phyloP scores from a whole-genome alignment of 2,329 filamentous ascomycete genomes.

The Aureobasidium zeae region DNA sequence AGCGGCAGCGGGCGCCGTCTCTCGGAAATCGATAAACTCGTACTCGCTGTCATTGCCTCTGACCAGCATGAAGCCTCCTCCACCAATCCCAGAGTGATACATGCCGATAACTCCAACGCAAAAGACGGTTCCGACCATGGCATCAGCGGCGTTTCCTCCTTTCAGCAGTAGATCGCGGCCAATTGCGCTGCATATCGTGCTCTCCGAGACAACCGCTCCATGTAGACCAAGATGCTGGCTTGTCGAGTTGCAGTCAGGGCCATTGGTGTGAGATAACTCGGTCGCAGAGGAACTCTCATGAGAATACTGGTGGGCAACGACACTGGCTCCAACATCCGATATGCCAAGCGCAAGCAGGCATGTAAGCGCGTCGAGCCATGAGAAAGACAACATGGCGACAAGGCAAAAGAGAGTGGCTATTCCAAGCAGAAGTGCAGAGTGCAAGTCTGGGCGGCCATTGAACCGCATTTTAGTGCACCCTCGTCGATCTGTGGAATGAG shows the following conservation, averaged over 20 bases:
- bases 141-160: slow-evolving; percentile 45
- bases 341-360: slow-evolving; percentile 5
- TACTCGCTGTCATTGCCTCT: slow-evolving; percentile 64
- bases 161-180: slow-evolving; percentile 37
- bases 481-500: too few species aligned
- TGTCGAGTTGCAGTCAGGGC: not conserved
- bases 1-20: slow-evolving; percentile 74
- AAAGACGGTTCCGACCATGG: slow-evolving; percentile 38
- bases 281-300: not conserved
- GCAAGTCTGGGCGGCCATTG: not conserved
- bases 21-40: slow-evolving; percentile 82
- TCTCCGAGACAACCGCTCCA: slow-evolving; percentile 41
- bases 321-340: not conserved
- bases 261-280: not conserved
- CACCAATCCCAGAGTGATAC: slow-evolving; percentile 61
- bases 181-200: slow-evolving; percentile 37
- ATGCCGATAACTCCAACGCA: slow-evolving; percentile 42
- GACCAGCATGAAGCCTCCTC: slow-evolving; percentile 83
- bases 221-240: slow-evolving; percentile 16
- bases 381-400: slow-evolving; percentile 3
- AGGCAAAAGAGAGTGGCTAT: not conserved
- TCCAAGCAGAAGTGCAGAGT: not conserved
- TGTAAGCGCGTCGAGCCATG: slow-evolving; percentile 1
- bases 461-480: slow-evolving; percentile 9
- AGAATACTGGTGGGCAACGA: not conserved